A percentile compares a stretch with the other conserved stretches of the same genome.
These are phyloP conservation scores for Jacaranda copaia DNA, from an alignment of 257 asterid genomes.

Conservation along the genomic window DNA sequence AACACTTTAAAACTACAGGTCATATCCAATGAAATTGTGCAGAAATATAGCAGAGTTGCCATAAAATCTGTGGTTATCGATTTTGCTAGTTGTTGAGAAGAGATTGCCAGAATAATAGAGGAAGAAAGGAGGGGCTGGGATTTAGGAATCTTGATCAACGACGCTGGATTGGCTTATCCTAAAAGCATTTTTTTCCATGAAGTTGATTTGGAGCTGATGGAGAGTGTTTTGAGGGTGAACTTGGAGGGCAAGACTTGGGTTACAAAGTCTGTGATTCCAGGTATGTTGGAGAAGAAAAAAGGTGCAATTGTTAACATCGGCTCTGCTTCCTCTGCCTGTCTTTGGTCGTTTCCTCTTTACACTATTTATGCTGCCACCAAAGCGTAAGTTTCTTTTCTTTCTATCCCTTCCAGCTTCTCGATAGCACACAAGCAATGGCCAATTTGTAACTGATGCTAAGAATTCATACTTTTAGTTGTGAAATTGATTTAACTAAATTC, in stretches of 20 bases:
- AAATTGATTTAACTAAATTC: too few relatives aligned
- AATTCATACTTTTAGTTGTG: too few relatives aligned
- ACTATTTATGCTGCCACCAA: slow-evolving; percentile 46
- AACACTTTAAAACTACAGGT: slow-evolving; percentile 28
- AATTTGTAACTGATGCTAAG: too few relatives aligned
- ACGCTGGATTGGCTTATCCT: slow-evolving; percentile 44
- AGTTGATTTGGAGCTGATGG: slow-evolving; percentile 34
- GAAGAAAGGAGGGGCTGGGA: slow-evolving; percentile 33
- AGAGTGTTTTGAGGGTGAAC: slow-evolving; percentile 38
- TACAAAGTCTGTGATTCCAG: slow-evolving; percentile 33
- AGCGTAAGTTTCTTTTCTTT: slow-evolving; percentile 30
- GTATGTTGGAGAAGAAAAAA: slow-evolving; percentile 40
- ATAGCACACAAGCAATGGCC: neutral
- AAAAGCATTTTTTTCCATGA: slow-evolving; percentile 41
- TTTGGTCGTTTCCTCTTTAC: slow-evolving; percentile 40
- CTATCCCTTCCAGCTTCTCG: neutral
- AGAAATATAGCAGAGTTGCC: neutral
- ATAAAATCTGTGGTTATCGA: slow-evolving; percentile 25
- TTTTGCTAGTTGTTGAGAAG: slow-evolving; percentile 17
- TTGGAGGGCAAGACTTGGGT: slow-evolving; percentile 39
- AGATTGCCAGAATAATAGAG: slow-evolving; percentile 25
- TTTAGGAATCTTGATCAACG: slow-evolving; percentile 42
- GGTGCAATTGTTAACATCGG: slow-evolving; percentile 44
- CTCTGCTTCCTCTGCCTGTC: slow-evolving; percentile 35
- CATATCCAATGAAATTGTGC: slow-evolving; percentile 31